These are phyloP conservation scores for Monosporozyma unispora DNA, from an alignment of 805 yeast genomes.

Conservation along the genomic window DNA sequence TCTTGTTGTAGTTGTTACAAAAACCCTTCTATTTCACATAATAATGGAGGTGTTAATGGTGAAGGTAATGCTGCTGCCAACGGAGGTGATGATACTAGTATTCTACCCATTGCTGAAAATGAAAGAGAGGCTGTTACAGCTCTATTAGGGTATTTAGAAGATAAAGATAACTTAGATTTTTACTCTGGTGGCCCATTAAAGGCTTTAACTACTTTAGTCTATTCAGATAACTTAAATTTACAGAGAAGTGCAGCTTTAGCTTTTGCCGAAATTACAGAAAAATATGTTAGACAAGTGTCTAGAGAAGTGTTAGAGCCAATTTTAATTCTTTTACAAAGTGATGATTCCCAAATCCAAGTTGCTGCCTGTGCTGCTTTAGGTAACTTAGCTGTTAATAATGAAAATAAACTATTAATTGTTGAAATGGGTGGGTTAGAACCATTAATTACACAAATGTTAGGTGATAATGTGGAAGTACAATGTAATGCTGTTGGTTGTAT, in stretches of 20 bases:
- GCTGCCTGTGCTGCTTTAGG: slow-evolving; percentile 99
- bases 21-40: slow-evolving; percentile 12
- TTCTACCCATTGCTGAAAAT: slow-evolving; percentile 81
- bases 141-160: slow-evolving; percentile 79
- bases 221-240: slow-evolving; percentile 87
- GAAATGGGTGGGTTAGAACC: slow-evolving; percentile 98
- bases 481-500: slow-evolving; percentile 99
- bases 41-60: not conserved
- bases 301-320: slow-evolving; percentile 92
- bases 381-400: slow-evolving; percentile 94
- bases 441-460: slow-evolving; percentile 93
- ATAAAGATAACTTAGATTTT: slow-evolving; percentile 65
- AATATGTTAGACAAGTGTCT: slow-evolving; percentile 84
- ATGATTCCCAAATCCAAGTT: slow-evolving; percentile 91
- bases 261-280: slow-evolving; percentile 96
- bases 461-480: slow-evolving; percentile 93
- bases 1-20: slow-evolving; percentile 41
- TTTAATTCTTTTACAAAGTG: slow-evolving; percentile 70
- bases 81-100: slow-evolving; percentile 38
- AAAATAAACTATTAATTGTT: slow-evolving; percentile 84
- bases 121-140: slow-evolving; percentile 95
- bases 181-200: slow-evolving; percentile 76
- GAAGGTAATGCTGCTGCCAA: not conserved
- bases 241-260: slow-evolving; percentile 97
- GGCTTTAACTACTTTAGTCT: slow-evolving; percentile 86